A percentile compares a stretch with the other conserved stretches of the same genome.
These are phyloP conservation scores for Candida coquimbonensis DNA, from an alignment of 805 yeast species.

Conservation along the genomic window DNA sequence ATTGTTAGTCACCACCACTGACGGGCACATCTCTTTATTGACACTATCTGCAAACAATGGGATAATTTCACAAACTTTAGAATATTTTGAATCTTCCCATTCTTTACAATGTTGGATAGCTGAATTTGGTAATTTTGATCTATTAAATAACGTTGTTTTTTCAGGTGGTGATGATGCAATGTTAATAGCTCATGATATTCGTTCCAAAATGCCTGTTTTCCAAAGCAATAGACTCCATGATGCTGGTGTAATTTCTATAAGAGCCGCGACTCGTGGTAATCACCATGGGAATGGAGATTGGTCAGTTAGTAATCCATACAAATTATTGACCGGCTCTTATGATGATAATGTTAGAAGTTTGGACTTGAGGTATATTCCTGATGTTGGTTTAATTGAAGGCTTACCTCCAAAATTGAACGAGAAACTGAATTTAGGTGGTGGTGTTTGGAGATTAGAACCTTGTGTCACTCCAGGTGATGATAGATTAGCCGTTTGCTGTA, in stretches of 20 bases:
- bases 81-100: constrained; percentile 35
- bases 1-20: constrained; percentile 56
- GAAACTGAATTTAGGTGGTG: constrained; percentile 68
- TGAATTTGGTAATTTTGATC: constrained; percentile 52
- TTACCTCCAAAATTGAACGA: constrained; percentile 42
- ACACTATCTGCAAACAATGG: constrained; percentile 8
- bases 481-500: constrained; percentile 72
- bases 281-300: constrained; percentile 30
- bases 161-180: constrained; percentile 90
- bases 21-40: constrained; percentile 50
- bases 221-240: constrained; percentile 56
- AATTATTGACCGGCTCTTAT: constrained; percentile 83
- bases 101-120: constrained; percentile 87
- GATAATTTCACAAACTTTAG: constrained; percentile 17
- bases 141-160: constrained; percentile 50
- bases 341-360: constrained; percentile 70
- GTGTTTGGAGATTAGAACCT: constrained; percentile 90
- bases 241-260: constrained; percentile 86
- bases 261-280: constrained; percentile 41
- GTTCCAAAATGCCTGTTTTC: constrained; percentile 29
- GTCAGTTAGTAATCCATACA: constrained; percentile 36
- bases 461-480: constrained; percentile 35
- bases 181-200: constrained; percentile 66
- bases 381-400: constrained; percentile 35
- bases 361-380: constrained; percentile 55